phyloP scores from a whole-genome alignment of 306 rosid genomes.

The Vigna reflexopilosa region DNA sequence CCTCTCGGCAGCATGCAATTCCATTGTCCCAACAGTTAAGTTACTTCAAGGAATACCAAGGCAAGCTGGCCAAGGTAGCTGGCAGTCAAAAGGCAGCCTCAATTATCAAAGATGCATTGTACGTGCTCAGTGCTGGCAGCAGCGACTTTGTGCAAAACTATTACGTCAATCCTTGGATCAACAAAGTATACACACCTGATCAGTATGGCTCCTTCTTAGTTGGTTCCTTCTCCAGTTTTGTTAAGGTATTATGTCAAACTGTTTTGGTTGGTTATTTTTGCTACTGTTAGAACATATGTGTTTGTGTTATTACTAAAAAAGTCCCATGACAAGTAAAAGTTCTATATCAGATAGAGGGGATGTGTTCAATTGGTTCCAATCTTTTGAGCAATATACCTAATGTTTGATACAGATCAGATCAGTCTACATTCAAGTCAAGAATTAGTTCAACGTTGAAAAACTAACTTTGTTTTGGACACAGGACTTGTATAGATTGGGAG shows the following conservation, averaged over 20 bases:
- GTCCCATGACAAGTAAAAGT: neutral
- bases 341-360: neutral
- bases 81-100: constrained; percentile 76
- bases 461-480: constrained; percentile 46
- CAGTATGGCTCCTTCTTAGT: constrained; percentile 66
- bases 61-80: constrained; percentile 78
- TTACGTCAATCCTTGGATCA: constrained; percentile 77
- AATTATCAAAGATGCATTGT: constrained; percentile 72
- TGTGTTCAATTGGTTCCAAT: neutral
- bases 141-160: constrained; percentile 92
- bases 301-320: too few relatives aligned
- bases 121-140: constrained; percentile 81
- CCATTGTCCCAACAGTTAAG: constrained; percentile 75
- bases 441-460: neutral
- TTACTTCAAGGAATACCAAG: constrained; percentile 82
- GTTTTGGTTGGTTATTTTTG: neutral
- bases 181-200: constrained; percentile 72
- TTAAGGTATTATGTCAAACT: constrained; percentile 57
- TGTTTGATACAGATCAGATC: neutral
- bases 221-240: constrained; percentile 62
- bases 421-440: neutral
- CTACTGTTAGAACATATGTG: neutral
- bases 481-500: constrained; percentile 83
- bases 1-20: constrained; percentile 82
- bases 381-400: neutral